Evolutionary conservation across 768 basidiomycete species (phyloP).

Genomic region (Amanita subjunquillea): DNA sequence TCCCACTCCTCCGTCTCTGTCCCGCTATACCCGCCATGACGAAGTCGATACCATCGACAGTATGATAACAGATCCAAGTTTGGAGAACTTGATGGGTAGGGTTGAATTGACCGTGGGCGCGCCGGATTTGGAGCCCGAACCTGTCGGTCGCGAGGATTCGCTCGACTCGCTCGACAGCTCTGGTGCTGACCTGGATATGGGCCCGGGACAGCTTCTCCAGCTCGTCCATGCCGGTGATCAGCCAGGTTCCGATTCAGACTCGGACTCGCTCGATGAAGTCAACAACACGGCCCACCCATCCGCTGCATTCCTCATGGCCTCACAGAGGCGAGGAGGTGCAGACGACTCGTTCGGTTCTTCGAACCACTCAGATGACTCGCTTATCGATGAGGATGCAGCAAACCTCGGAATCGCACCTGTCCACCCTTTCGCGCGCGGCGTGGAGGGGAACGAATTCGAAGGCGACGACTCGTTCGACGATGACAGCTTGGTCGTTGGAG

Average conservation of each 20-base stretch:
- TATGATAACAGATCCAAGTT: conserved; percentile 41
- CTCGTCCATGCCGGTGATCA: background rate
- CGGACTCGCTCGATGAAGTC: conserved; percentile 47
- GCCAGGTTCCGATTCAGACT: conserved; percentile 25
- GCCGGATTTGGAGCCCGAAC: background rate
- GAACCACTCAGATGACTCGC: conserved; percentile 48
- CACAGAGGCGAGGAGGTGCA: conserved; percentile 28
- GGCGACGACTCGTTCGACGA: conserved; percentile 46
- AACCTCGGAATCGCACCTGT: conserved; percentile 30
- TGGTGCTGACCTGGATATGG: background rate
- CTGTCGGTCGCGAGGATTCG: conserved; percentile 6
- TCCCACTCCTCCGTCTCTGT: conserved; percentile 61
- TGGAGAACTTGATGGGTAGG: conserved; percentile 63
- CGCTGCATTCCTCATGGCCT: conserved; percentile 61
- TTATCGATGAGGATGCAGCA: conserved; percentile 35
- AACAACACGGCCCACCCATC: conserved; percentile 56
- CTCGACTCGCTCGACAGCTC: background rate
- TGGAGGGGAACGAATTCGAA: conserved; percentile 35
- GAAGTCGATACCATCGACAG: conserved; percentile 35
- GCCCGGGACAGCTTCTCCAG: background rate
- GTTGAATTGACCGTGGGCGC: conserved; percentile 33
- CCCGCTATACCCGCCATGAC: conserved; percentile 41
- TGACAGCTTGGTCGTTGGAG: conserved; percentile 22
- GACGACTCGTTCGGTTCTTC: conserved; percentile 43
- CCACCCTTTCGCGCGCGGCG: conserved; percentile 48